phyloP scores from a whole-genome alignment of 371 early-diverging fungal genomes.

The Mortierella sp. region DNA sequence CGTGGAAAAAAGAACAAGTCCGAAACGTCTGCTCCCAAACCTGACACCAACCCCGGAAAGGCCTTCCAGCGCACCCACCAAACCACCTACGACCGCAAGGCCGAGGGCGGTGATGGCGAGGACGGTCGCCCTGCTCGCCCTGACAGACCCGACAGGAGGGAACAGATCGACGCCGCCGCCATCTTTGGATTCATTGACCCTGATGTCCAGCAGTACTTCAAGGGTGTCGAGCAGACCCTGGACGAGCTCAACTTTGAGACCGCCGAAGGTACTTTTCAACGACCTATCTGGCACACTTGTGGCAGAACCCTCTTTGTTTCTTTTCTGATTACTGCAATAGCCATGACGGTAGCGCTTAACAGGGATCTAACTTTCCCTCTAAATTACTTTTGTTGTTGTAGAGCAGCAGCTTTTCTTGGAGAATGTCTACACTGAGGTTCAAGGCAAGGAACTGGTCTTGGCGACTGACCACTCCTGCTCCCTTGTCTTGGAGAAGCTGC shows the following conservation, averaged over 20 bases:
- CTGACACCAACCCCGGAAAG: constrained; percentile 32
- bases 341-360: neutral
- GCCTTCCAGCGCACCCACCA: constrained; percentile 38
- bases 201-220: constrained; percentile 81
- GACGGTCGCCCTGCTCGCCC: constrained; percentile 34
- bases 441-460: constrained; percentile 80
- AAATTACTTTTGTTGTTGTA: constrained; percentile 20
- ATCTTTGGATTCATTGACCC: constrained; percentile 76
- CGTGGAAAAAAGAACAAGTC: constrained; percentile 56
- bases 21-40: constrained; percentile 16
- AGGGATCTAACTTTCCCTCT: neutral
- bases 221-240: constrained; percentile 79
- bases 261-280: constrained; percentile 71
- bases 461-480: constrained; percentile 86
- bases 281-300: neutral
- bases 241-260: constrained; percentile 79
- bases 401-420: constrained; percentile 81
- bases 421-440: constrained; percentile 84
- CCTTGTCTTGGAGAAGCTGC: constrained; percentile 83
- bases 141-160: constrained; percentile 49
- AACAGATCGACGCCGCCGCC: constrained; percentile 59
- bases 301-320: neutral
- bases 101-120: constrained; percentile 27
- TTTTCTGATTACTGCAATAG: neutral
- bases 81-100: constrained; percentile 31